Percentiles rank a stretch among this genome's conserved stretches.
Evolutionary conservation across 2,329 filamentous ascomycete species (phyloP).

Genomic region (Didymella arachidicola): DNA sequence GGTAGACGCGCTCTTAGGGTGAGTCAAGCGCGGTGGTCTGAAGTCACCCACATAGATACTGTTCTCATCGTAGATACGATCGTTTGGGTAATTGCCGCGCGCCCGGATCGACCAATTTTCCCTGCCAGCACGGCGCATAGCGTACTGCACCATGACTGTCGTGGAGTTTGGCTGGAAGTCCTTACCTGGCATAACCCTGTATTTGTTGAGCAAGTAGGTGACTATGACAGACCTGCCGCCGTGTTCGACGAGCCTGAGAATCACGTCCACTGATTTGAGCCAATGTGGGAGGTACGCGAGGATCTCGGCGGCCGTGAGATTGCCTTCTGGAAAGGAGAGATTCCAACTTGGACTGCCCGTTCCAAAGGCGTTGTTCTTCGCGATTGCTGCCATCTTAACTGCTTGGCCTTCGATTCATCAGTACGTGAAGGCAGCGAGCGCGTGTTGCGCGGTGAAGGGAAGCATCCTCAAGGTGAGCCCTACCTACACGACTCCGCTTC

Average conservation of each 20-base stretch:
- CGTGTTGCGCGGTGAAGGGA: not conserved
- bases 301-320: constrained; percentile 39
- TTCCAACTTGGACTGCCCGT: constrained; percentile 30
- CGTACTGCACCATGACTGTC: constrained; percentile 33
- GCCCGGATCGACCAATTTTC: constrained; percentile 25
- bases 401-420: constrained; percentile 4
- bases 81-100: constrained; percentile 14
- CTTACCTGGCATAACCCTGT: constrained; percentile 6
- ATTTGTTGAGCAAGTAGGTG: constrained; percentile 15
- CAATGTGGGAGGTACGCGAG: constrained; percentile 37
- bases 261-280: constrained; percentile 37
- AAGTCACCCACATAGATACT: constrained; percentile 32
- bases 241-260: constrained; percentile 31
- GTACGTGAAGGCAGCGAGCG: not conserved
- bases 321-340: constrained; percentile 33
- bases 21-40: constrained; percentile 26
- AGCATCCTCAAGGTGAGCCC: not conserved
- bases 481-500: constrained; percentile 6
- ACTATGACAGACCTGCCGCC: constrained; percentile 25
- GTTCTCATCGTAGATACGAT: constrained; percentile 14
- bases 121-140: constrained; percentile 29
- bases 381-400: constrained; percentile 19
- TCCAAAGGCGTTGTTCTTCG: constrained; percentile 36
- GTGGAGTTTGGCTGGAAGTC: constrained; percentile 24
- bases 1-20: constrained; percentile 19